These are phyloP conservation scores for Penicillium herquei DNA, from an alignment of 495 filamentous ascomycete genomes.

Conservation along the genomic window DNA sequence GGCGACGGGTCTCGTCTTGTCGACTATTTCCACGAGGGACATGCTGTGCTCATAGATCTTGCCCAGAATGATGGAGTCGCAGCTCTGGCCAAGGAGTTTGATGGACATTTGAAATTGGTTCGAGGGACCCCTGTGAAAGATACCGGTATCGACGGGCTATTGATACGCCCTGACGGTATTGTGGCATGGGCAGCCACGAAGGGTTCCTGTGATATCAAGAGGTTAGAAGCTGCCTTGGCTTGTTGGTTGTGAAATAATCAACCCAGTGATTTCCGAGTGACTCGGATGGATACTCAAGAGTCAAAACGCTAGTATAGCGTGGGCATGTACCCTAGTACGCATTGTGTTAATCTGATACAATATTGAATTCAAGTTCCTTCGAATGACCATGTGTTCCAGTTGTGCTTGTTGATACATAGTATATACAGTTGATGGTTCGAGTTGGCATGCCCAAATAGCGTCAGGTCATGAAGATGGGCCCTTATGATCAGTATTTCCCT, in stretches of 20 bases:
- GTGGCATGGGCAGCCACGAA: constrained; percentile 27
- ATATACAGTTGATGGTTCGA: no score
- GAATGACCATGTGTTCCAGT: no score
- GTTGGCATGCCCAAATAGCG: no score
- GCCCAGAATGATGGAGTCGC: constrained; percentile 2
- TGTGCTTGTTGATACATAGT: no score
- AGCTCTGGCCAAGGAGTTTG: constrained; percentile 2
- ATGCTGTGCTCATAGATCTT: constrained; percentile 25
- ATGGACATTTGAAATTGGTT: not conserved
- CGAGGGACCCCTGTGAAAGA: constrained; percentile 2
- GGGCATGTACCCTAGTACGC: no score
- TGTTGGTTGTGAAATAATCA: not conserved
- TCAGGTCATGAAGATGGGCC: no score
- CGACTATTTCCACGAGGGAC: constrained; percentile 16
- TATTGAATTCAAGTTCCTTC: no score
- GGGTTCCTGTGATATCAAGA: not conserved
- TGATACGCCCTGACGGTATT: constrained; percentile 33
- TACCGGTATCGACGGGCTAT: constrained; percentile 18
- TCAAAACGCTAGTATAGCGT: no score
- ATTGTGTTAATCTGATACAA: no score
- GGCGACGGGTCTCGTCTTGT: constrained; percentile 22
- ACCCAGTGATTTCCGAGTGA: no score
- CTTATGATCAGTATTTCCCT: no score
- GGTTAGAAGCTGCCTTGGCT: not conserved
- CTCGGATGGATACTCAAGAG: no score